Conservation (phyloP, 768 basidiomycete species). For the Pulveroboletus sp. region DNA sequence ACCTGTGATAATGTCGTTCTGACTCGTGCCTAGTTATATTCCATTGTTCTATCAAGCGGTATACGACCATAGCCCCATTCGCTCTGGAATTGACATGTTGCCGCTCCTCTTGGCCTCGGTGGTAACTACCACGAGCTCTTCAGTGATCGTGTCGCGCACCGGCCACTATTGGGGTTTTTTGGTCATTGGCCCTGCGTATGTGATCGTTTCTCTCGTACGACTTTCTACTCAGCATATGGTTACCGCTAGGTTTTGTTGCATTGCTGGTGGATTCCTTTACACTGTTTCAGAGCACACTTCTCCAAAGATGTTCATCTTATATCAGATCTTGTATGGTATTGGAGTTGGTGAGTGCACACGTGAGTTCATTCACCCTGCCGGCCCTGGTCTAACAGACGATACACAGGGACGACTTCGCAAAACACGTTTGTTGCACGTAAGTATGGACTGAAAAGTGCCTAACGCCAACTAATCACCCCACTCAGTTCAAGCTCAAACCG, state of each 20-base stretch:
- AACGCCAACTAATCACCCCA: not conserved
- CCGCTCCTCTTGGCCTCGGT: slow-evolving; percentile 16
- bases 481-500: slow-evolving; percentile 9
- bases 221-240: not conserved
- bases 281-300: slow-evolving; percentile 9
- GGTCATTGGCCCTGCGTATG: slow-evolving; percentile 11
- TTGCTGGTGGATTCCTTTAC: slow-evolving; percentile 12
- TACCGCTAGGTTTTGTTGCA: slow-evolving; percentile 9
- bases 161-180: slow-evolving; percentile 16
- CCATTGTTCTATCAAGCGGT: slow-evolving; percentile 21
- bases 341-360: slow-evolving; percentile 5
- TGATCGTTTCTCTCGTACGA: not conserved
- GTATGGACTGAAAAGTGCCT: not conserved
- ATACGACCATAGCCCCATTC: slow-evolving; percentile 15
- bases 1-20: not conserved
- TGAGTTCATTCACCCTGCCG: too few species aligned
- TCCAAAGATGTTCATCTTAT: slow-evolving; percentile 3
- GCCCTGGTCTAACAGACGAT: not conserved
- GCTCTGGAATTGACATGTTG: slow-evolving; percentile 21
- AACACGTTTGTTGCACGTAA: slow-evolving; percentile 12
- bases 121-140: slow-evolving; percentile 5
- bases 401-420: slow-evolving; percentile 4
- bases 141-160: slow-evolving; percentile 9
- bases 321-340: slow-evolving; percentile 14
- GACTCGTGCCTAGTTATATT: slow-evolving; percentile 6